Evolutionary conservation across 2,329 filamentous ascomycete genomes (phyloP), one percentile per base, ranked within the genome.

Genomic region (Phyllosticta citriasiana): DNA sequence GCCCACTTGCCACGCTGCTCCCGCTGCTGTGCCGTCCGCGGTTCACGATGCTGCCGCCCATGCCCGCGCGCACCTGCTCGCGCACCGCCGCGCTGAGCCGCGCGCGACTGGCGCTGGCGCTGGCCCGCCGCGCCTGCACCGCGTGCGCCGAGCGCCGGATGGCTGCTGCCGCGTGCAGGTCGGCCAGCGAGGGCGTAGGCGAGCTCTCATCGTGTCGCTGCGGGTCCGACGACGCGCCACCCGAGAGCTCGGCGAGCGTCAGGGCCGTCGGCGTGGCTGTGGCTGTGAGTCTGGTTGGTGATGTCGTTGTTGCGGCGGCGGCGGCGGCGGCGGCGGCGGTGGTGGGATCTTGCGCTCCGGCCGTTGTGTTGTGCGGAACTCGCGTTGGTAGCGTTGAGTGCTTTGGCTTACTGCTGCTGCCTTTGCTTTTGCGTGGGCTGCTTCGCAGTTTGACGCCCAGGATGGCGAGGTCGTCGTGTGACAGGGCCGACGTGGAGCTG

Each of bases 41-140:
- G 22, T 63, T 56, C 40, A 59, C 54, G 47, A 57, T 57, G 30
- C 55, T 63, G 10, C 50, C 33, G 35, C 57, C 14, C 30, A 19
- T 19, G 22, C 19, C 56, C 2, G 58, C 52, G 3, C 24, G 25
- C 27, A 62, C 12, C 53, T 59, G 57, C 57, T 56, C 53, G 5
- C 53, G 53, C 30, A 60, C 61, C 22, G 57, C 61, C 30, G 57
- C 53, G 57, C 57, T 60, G 9, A 57, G 40, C 5, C 14, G 26
- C 3, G 22, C 25, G 9, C 16, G 25, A 14, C 33, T 19, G 40
- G 27, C 19, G 9, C 33, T 19, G 40, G 27, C 19, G 9, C 56
- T 59, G 30, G 14, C 30, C 22, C 59, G 53, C 1, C 59, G 55
- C 24, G 33, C 47, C 14, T 61, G 60, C 22, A 25, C 50, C 7